Conservation (phyloP, 2,329 filamentous ascomycete species). For the Penicillium sp. region DNA sequence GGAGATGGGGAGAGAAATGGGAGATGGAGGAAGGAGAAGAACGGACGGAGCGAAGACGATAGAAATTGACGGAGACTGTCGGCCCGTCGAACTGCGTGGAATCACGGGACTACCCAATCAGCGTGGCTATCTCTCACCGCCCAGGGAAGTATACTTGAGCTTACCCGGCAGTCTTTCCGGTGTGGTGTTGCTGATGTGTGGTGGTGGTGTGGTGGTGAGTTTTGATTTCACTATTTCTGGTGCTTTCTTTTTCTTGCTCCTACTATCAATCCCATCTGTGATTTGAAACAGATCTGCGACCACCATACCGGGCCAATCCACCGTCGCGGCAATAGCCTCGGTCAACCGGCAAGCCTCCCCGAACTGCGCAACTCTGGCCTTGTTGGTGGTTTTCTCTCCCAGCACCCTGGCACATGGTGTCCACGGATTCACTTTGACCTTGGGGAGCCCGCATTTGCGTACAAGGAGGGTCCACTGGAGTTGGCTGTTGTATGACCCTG, state of each 20-base stretch:
- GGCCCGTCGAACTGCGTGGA: slow-evolving; percentile 46
- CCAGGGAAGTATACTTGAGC: not conserved
- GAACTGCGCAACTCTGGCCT: slow-evolving; percentile 1
- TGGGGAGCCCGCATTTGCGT: not conserved
- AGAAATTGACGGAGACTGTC: slow-evolving; percentile 42
- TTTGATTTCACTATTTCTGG: too few species aligned
- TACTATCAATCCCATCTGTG: not conserved
- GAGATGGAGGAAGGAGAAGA: slow-evolving; percentile 26
- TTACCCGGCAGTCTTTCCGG: not conserved
- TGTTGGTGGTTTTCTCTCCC: not conserved
- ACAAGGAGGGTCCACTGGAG: slow-evolving; percentile 1
- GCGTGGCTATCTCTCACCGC: slow-evolving; percentile 18
- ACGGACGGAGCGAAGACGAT: slow-evolving; percentile 28
- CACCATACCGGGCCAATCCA: too few species aligned
- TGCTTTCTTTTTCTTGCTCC: not conserved
- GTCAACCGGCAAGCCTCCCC: slow-evolving; percentile 13
- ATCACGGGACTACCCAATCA: slow-evolving; percentile 32
- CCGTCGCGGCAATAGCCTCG: slow-evolving; percentile 10
- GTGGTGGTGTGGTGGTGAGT: too few species aligned
- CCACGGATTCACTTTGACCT: not conserved
- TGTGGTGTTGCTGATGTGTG: not conserved
- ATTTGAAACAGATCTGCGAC: too few species aligned
- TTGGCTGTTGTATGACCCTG: slow-evolving; percentile 19
- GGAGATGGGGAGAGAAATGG: slow-evolving; percentile 17
- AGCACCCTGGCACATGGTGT: not conserved